A percentile compares a stretch with the other conserved stretches of the same genome.
phyloP scores from a whole-genome alignment of 1,284 basidiomycete genomes.

The Leccinum griseonigrum region DNA sequence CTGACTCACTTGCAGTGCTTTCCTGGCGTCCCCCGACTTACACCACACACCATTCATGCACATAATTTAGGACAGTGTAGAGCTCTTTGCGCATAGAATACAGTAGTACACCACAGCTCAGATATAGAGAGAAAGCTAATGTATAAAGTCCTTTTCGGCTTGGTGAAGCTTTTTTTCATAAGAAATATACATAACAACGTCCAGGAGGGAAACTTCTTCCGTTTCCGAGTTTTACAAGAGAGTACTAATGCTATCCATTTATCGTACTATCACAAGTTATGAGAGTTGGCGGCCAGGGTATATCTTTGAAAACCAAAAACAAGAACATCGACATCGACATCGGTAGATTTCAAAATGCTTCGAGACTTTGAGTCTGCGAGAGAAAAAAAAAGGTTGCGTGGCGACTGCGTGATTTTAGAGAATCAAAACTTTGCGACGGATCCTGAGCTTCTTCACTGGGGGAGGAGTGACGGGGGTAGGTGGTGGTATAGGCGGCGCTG shows the following conservation, averaged over 20 bases:
- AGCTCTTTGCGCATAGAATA: neutral
- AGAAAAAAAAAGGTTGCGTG: neutral
- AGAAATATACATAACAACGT: neutral
- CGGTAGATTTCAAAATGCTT: neutral
- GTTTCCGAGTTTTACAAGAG: neutral
- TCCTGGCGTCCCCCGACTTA: neutral
- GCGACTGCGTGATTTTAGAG: slow-evolving; percentile 17
- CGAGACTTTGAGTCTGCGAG: neutral
- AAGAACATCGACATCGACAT: neutral
- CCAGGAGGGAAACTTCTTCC: neutral
- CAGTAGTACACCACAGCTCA: neutral
- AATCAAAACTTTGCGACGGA: slow-evolving; percentile 31
- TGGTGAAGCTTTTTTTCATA: neutral
- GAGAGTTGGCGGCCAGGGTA: slow-evolving; percentile 5
- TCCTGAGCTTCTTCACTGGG: slow-evolving; percentile 31
- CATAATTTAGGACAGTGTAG: neutral
- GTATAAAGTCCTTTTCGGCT: neutral
- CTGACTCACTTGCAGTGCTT: neutral
- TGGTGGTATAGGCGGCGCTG: slow-evolving; percentile 15
- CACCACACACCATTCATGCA: neutral
- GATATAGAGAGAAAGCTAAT: neutral
- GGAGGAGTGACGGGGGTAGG: slow-evolving; percentile 13
- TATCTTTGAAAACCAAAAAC: slow-evolving; percentile 11
- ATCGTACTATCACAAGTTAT: slow-evolving; percentile 18
- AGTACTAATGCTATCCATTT: slow-evolving; percentile 21